Evolutionary conservation across 139 green algal species (phyloP), one percentile per base, ranked within the genome.

Genomic region (Limnomonas spitsbergensis): DNA sequence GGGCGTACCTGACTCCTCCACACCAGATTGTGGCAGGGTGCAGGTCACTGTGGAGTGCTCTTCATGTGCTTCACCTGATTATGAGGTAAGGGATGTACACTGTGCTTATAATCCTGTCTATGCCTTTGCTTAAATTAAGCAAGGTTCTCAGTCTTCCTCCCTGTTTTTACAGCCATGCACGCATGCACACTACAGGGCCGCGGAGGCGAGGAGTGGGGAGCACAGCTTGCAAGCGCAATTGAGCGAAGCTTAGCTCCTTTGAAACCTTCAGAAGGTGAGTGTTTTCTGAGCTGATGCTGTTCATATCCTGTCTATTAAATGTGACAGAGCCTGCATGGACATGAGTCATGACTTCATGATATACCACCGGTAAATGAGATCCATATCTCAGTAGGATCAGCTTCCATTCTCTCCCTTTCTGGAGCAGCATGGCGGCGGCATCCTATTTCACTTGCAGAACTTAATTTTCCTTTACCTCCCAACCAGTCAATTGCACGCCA

Each of bases 11-110:
- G 53, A 84, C 20, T 36, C 75, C 1, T 78, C 79, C 2, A 47
- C 56, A 0, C 90, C 90, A 4, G 82, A 91, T 78, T 78, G 81
- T 26, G 93, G 93, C 14, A 69, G 85, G 3, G 38, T 97, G 14
- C 27, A 81, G 20, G 84, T 94, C 20, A 81, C 76, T 0, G 91
- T 96, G 47, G 93, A 96, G 79, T 91, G 87, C 73, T 96, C 91
- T 2, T 87, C 93, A 3, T 90, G 89, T 24, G 93, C 93, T 0
- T 90, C 86, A 53, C 87, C 89, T 20, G 82, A 91, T 29, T 95
- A 93, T 79, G 84, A 92, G 85, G 91, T 92, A 66, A 26, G 54
- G 2, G n/a, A 69, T 14, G 6, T 38, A 71, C 24, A 6, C 6
- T 32, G 31, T 26, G 61, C n/a, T 38, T 32, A 71, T 26, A 71